phyloP scores from a whole-genome alignment of 352 stramenopile species.

The Globisporangium ultimum region DNA sequence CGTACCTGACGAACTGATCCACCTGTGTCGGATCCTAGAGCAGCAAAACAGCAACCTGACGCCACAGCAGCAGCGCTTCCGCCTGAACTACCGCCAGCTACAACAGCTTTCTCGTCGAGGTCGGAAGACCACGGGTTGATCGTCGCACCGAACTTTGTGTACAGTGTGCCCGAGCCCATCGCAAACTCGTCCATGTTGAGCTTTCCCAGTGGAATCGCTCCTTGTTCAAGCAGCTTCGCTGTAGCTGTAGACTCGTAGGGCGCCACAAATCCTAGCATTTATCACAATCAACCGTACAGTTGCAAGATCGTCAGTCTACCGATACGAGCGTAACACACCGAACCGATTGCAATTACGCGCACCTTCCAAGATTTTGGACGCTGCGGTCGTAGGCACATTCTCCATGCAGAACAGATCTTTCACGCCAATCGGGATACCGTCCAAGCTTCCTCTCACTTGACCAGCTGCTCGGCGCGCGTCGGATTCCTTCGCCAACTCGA shows the following conservation, averaged over 20 bases:
- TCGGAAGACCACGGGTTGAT: conserved; percentile 87
- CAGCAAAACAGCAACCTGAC: conserved; percentile 88
- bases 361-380: conserved; percentile 87
- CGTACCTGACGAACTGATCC: conserved; percentile 92
- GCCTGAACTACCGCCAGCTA: conserved; percentile 92
- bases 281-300: background rate
- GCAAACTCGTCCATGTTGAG: conserved; percentile 99
- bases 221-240: conserved; percentile 79
- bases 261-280: conserved; percentile 69
- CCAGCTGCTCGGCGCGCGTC: conserved; percentile 60
- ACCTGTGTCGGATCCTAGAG: conserved; percentile 97
- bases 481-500: conserved; percentile 72
- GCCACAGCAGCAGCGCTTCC: conserved; percentile 93
- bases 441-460: conserved; percentile 57
- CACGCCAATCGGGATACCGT: conserved; percentile 95
- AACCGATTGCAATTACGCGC: background rate
- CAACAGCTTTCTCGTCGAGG: conserved; percentile 45
- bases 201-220: conserved; percentile 93
- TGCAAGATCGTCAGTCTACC: background rate
- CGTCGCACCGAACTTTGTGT: conserved; percentile 85
- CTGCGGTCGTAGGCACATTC: conserved; percentile 82
- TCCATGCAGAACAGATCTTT: conserved; percentile 97
- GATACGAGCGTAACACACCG: background rate
- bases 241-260: conserved; percentile 89
- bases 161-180: conserved; percentile 95